phyloP scores from a whole-genome alignment of 2,329 filamentous ascomycete species.

The Beauveria caledonica region DNA sequence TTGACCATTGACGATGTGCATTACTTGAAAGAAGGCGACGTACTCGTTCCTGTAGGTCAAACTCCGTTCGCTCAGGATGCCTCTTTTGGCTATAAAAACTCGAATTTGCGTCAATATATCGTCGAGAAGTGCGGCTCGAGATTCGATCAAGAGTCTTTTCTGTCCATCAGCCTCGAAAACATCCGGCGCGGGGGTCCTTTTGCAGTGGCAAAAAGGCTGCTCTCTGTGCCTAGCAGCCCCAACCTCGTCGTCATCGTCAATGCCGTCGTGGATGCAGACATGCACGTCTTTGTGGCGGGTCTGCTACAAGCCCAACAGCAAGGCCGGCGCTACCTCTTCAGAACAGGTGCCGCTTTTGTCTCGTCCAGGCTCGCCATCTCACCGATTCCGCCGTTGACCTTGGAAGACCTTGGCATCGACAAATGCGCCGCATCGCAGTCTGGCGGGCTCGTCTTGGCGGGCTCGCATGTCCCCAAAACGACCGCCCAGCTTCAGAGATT shows the following conservation, averaged over 20 bases:
- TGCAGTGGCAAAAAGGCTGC: slow-evolving; percentile 18
- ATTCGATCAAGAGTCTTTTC: slow-evolving; percentile 19
- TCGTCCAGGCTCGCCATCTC: slow-evolving; percentile 42
- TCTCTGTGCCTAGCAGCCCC: slow-evolving; percentile 25
- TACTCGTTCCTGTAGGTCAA: slow-evolving; percentile 31
- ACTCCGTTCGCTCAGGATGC: slow-evolving; percentile 50
- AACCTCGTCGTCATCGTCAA: slow-evolving; percentile 42
- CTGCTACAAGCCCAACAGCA: slow-evolving; percentile 29
- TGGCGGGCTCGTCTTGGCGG: slow-evolving; percentile 43
- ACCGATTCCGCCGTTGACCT: slow-evolving; percentile 39
- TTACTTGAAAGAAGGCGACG: slow-evolving; percentile 45
- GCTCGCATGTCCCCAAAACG: slow-evolving; percentile 48
- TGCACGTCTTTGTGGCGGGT: slow-evolving; percentile 45
- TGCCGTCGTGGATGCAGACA: slow-evolving; percentile 43
- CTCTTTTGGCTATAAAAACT: slow-evolving; percentile 47
- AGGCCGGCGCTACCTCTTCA: slow-evolving; percentile 28
- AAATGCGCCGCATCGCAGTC: slow-evolving; percentile 17
- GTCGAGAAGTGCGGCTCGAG: slow-evolving; percentile 38
- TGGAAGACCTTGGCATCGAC: slow-evolving; percentile 30
- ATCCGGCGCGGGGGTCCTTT: slow-evolving; percentile 21
- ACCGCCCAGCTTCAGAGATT: slow-evolving; percentile 30
- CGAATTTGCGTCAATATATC: slow-evolving; percentile 39
- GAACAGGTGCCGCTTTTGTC: slow-evolving; percentile 32
- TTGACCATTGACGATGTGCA: slow-evolving; percentile 48
- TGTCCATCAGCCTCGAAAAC: slow-evolving; percentile 25